Percentiles rank a stretch among this genome's conserved stretches.
phyloP scores from a whole-genome alignment of 106 monocot genomes.

The Apostasia ramifera region DNA sequence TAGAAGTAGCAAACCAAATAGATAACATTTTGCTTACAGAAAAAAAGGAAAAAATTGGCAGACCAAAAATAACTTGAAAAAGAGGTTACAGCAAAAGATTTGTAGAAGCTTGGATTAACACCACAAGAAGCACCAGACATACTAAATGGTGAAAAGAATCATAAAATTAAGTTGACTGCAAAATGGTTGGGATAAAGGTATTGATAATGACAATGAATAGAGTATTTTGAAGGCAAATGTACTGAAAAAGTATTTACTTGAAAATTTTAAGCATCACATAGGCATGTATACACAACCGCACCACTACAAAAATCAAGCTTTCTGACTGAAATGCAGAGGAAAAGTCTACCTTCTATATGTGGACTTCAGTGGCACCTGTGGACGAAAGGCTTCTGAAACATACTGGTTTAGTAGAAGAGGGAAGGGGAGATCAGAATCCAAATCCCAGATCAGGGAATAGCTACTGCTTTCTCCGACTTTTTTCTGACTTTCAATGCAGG shows the following conservation, averaged over 20 bases:
- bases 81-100: too few species aligned
- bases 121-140: too few species aligned
- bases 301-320: not conserved
- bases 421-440: slow-evolving; percentile 79
- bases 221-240: not conserved
- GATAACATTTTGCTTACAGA: too few species aligned
- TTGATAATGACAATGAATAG: too few species aligned
- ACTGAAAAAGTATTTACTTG: not conserved
- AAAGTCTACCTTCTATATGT: slow-evolving; percentile 46
- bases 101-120: too few species aligned
- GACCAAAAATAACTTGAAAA: too few species aligned
- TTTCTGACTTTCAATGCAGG: slow-evolving; percentile 20
- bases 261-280: not conserved
- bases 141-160: too few species aligned
- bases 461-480: slow-evolving; percentile 12
- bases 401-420: slow-evolving; percentile 48
- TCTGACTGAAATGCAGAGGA: not conserved
- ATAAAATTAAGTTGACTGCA: too few species aligned
- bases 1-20: too few species aligned
- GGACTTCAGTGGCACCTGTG: slow-evolving; percentile 18
- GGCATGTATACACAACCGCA: not conserved
- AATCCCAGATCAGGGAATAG: slow-evolving; percentile 62
- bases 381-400: slow-evolving; percentile 43
- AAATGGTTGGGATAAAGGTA: too few species aligned
- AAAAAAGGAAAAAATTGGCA: too few species aligned